Percentiles rank a stretch among this genome's conserved stretches.
Conservation (phyloP, 2,329 filamentous ascomycete species). For the Cordyceps javanica region DNA sequence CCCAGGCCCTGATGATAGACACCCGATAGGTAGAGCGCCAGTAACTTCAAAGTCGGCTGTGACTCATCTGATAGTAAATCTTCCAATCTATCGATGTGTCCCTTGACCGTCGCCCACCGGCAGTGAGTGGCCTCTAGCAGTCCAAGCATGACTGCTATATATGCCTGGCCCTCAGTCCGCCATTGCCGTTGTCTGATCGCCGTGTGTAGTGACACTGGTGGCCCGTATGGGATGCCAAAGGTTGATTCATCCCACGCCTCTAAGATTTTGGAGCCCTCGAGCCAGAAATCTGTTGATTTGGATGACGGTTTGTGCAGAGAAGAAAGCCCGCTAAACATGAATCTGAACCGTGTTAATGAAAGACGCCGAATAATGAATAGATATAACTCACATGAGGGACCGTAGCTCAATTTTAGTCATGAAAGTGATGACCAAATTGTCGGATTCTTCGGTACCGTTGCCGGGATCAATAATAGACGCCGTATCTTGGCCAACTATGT, state of each 20-base stretch:
- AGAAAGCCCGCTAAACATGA: constrained; percentile 49
- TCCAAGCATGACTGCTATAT: constrained; percentile 64
- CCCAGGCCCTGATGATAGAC: constrained; percentile 73
- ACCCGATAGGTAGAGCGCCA: constrained; percentile 67
- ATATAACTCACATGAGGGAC: constrained; percentile 33
- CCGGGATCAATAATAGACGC: constrained; percentile 46
- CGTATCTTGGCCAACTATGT: constrained; percentile 53
- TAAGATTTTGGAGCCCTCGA: constrained; percentile 38
- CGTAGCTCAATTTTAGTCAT: constrained; percentile 55
- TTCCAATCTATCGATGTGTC: constrained; percentile 49
- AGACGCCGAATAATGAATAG: neutral
- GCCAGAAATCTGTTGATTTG: constrained; percentile 33
- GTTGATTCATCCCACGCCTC: constrained; percentile 38
- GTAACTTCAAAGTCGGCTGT: constrained; percentile 37
- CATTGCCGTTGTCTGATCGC: constrained; percentile 56
- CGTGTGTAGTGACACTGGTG: constrained; percentile 48
- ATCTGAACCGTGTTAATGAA: constrained; percentile 20
- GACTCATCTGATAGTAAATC: constrained; percentile 33
- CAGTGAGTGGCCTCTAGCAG: constrained; percentile 64
- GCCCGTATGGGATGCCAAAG: constrained; percentile 30
- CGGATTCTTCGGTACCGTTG: constrained; percentile 35
- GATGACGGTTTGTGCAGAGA: constrained; percentile 32
- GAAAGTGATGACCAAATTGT: constrained; percentile 55
- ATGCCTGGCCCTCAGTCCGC: constrained; percentile 60
- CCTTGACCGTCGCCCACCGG: constrained; percentile 60